These are phyloP conservation scores for Porodaedalea pini DNA, from an alignment of 1,284 basidiomycete genomes.

Conservation along the genomic window DNA sequence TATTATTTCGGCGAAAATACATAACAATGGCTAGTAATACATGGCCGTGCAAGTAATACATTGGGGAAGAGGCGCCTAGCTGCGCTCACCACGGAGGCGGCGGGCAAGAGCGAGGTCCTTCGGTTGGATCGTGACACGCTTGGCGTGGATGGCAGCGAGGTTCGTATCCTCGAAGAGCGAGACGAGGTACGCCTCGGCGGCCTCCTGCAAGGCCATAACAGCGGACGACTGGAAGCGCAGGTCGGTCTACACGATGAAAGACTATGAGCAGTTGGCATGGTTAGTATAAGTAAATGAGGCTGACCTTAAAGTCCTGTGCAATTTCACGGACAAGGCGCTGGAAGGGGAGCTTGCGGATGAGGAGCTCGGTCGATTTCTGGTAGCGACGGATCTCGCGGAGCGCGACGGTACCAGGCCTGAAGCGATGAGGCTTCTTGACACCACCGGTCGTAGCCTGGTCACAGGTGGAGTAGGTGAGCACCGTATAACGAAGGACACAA, in stretches of 20 bases:
- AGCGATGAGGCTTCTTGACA: constrained; percentile 75
- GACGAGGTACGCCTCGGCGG: constrained; percentile 74
- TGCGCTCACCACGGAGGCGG: constrained; percentile 64
- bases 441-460: constrained; percentile 56
- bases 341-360: constrained; percentile 76
- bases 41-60: not conserved
- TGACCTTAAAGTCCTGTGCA: constrained; percentile 67
- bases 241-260: constrained; percentile 51
- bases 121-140: constrained; percentile 67
- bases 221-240: constrained; percentile 81
- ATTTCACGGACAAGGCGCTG: constrained; percentile 74
- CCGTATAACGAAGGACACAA: not conserved
- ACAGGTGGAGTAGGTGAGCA: not conserved
- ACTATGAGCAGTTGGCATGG: constrained; percentile 3
- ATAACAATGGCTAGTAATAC: constrained; percentile 8
- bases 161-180: constrained; percentile 73
- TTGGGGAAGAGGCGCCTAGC: constrained; percentile 20
- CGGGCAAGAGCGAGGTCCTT: constrained; percentile 71
- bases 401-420: constrained; percentile 65
- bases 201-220: constrained; percentile 76
- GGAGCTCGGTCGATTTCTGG: constrained; percentile 77
- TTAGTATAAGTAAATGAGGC: constrained; percentile 27
- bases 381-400: constrained; percentile 83
- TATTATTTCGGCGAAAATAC: not conserved
- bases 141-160: constrained; percentile 67